Percentiles rank a stretch among this genome's conserved stretches.
Conservation (phyloP, 1,139 yeast species). For the Debaryomyces robertsiae region DNA sequence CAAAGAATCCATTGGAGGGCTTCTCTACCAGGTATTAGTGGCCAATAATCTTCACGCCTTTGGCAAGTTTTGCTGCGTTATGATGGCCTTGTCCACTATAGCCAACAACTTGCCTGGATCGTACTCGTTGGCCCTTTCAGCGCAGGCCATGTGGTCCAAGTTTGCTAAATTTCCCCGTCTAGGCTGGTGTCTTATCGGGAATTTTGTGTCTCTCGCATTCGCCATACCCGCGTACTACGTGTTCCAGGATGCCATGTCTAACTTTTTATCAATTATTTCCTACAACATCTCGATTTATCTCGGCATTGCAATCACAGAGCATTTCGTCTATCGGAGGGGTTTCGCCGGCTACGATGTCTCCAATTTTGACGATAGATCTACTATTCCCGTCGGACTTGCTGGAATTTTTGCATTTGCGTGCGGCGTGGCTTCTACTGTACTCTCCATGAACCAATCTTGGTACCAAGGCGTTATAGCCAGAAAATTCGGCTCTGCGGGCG, state of each 20-base stretch:
- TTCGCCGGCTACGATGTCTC: constrained; percentile 27
- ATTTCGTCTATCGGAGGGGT: constrained; percentile 28
- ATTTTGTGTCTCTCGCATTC: constrained; percentile 30
- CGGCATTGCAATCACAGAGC: constrained; percentile 31
- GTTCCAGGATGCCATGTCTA: constrained; percentile 30
- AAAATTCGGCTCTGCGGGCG: constrained; percentile 23
- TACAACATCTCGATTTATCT: constrained; percentile 34
- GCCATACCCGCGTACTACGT: constrained; percentile 37
- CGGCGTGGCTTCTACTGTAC: constrained; percentile 32
- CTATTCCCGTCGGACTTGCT: constrained; percentile 31
- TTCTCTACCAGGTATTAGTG: constrained; percentile 31
- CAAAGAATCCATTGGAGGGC: constrained; percentile 31
- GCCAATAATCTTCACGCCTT: constrained; percentile 32
- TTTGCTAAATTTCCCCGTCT: constrained; percentile 32
- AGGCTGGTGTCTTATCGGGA: constrained; percentile 34
- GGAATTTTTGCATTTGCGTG: constrained; percentile 28
- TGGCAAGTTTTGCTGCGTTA: constrained; percentile 33
- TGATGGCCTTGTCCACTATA: constrained; percentile 31
- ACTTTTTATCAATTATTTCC: constrained; percentile 33
- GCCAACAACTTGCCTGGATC: constrained; percentile 36
- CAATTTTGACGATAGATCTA: constrained; percentile 23
- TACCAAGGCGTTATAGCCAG: constrained; percentile 31
- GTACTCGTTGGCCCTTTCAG: constrained; percentile 31
- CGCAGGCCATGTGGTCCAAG: constrained; percentile 32
- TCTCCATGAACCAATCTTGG: constrained; percentile 35